Evolutionary conservation across 345 rosid genomes (phyloP).

Genomic region (Hibiscus tridactylites): DNA sequence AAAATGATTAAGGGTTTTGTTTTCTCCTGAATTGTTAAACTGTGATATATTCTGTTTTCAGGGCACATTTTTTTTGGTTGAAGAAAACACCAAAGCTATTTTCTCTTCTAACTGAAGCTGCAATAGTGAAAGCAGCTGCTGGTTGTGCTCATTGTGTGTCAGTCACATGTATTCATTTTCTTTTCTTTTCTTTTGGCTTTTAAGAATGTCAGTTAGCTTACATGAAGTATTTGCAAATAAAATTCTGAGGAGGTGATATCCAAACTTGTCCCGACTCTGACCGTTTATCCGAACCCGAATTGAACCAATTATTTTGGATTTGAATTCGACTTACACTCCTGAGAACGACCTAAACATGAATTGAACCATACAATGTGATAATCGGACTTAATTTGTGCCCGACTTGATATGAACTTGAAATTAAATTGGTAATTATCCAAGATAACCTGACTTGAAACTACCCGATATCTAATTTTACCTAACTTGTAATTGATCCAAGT

Average conservation of each 20-base stretch:
- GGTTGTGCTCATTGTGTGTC: constrained; percentile 84
- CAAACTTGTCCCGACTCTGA: too few relatives aligned
- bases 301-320: too few relatives aligned
- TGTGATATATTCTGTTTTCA: constrained; percentile 6
- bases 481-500: too few relatives aligned
- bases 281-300: too few relatives aligned
- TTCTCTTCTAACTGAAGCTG: constrained; percentile 56
- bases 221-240: not conserved
- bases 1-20: not conserved
- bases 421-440: too few relatives aligned
- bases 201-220: not conserved
- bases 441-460: too few relatives aligned
- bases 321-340: too few relatives aligned
- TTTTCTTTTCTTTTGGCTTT: not conserved
- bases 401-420: too few relatives aligned
- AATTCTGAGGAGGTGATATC: not conserved
- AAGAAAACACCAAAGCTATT: constrained; percentile 74
- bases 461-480: too few relatives aligned
- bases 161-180: constrained; percentile 12
- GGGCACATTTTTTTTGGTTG: constrained; percentile 10
- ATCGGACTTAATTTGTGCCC: too few relatives aligned
- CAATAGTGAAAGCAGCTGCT: constrained; percentile 51
- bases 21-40: not conserved
- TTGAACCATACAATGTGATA: too few relatives aligned
- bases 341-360: too few relatives aligned